Percentiles rank a stretch among this genome's conserved stretches.
These are phyloP conservation scores for Podospora sp. DNA, from an alignment of 495 filamentous ascomycete genomes.

Conservation along the genomic window DNA sequence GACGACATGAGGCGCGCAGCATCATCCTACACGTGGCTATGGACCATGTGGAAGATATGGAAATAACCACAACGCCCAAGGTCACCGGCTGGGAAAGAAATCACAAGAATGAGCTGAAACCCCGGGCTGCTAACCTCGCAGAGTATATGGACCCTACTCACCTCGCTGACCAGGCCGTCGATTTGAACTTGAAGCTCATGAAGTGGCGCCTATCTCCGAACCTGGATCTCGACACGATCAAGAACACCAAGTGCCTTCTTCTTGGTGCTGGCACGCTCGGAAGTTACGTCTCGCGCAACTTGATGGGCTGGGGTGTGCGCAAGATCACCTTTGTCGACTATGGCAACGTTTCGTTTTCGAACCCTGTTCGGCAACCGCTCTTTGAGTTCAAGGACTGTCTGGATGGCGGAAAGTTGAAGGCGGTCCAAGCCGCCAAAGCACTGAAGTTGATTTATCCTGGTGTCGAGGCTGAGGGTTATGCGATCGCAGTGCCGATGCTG, in stretches of 20 bases:
- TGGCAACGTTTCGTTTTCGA: slow-evolving; percentile 93
- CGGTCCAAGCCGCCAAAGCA: slow-evolving; percentile 75
- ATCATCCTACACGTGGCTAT: slow-evolving; percentile 71
- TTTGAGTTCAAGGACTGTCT: slow-evolving; percentile 90
- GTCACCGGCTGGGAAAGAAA: slow-evolving; percentile 95
- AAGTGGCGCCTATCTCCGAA: slow-evolving; percentile 95
- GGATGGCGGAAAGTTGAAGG: slow-evolving; percentile 82
- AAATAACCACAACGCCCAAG: slow-evolving; percentile 66
- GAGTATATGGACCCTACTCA: slow-evolving; percentile 88
- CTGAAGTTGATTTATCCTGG: slow-evolving; percentile 88
- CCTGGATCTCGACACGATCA: slow-evolving; percentile 84
- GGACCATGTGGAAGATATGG: slow-evolving; percentile 45
- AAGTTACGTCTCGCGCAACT: slow-evolving; percentile 84
- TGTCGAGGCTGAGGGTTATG: slow-evolving; percentile 75
- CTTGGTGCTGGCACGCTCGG: slow-evolving; percentile 96
- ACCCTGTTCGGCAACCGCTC: slow-evolving; percentile 91
- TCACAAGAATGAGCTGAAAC: slow-evolving; percentile 69
- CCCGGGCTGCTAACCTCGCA: slow-evolving; percentile 74
- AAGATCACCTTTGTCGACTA: slow-evolving; percentile 97
- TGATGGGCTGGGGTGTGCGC: slow-evolving; percentile 96
- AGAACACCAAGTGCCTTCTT: slow-evolving; percentile 86
- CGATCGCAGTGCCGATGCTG: slow-evolving; percentile 89
- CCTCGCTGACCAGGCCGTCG: slow-evolving; percentile 93
- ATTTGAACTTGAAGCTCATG: slow-evolving; percentile 96
- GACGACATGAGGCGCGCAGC: slow-evolving; percentile 76